Conservation (phyloP, 768 basidiomycete genomes). For the Tremella mesenterica region DNA sequence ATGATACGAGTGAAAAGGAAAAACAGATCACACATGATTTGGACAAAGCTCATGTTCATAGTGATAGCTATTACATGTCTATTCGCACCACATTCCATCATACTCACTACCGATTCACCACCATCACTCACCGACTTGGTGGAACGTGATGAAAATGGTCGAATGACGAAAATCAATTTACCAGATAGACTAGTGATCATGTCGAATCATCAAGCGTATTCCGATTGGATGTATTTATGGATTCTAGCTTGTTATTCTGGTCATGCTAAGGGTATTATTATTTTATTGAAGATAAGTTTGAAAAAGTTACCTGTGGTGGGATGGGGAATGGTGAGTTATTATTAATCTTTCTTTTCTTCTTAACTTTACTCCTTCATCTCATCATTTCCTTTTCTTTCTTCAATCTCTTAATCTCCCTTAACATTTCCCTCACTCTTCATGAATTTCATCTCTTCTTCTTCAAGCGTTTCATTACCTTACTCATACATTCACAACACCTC, state of each 20-base stretch:
- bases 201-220: conserved; percentile 66
- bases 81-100: conserved; percentile 32
- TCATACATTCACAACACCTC: no score
- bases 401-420: not conserved
- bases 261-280: conserved; percentile 61
- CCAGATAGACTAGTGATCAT: conserved; percentile 75
- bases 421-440: not conserved
- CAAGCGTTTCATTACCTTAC: no score
- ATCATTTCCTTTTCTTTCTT: not conserved
- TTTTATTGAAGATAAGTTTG: conserved; percentile 84
- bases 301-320: conserved; percentile 79
- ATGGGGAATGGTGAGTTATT: conserved; percentile 55
- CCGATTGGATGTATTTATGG: conserved; percentile 63
- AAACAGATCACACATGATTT: conserved; percentile 2
- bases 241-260: conserved; percentile 35
- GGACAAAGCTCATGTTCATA: no score
- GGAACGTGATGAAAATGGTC: conserved; percentile 53
- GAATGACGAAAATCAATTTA: conserved; percentile 56
- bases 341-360: not conserved
- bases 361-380: not conserved
- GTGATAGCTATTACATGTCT: conserved; percentile 37
- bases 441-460: not conserved
- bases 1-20: no score
- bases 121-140: conserved; percentile 50
- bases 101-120: conserved; percentile 36